A percentile compares a stretch with the other conserved stretches of the same genome.
These are phyloP conservation scores for Wolfiporia cocos DNA, from an alignment of 1,284 basidiomycete genomes.

Conservation along the genomic window DNA sequence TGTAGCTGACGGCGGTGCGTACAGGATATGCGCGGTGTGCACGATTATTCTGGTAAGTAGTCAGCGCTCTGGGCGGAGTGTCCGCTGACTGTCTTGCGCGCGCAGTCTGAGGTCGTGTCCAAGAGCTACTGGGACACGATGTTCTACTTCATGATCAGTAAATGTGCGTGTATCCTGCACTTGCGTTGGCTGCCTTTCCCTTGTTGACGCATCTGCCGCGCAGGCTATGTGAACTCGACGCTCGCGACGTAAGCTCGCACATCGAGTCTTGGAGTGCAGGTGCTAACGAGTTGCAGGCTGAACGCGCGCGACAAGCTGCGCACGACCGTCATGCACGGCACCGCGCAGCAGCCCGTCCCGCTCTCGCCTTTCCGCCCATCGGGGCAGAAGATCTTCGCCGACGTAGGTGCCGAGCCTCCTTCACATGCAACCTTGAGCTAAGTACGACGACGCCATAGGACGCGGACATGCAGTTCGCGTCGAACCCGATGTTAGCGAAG, in stretches of 20 bases:
- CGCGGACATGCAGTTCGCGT: too few relatives aligned
- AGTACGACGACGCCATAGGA: too few relatives aligned
- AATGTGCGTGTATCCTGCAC: slow-evolving; percentile 1
- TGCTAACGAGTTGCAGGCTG: neutral
- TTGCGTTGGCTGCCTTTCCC: neutral
- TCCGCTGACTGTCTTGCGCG: neutral
- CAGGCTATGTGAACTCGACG: slow-evolving; percentile 7
- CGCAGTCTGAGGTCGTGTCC: slow-evolving; percentile 2
- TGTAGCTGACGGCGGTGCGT: too few relatives aligned
- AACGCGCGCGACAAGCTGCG: slow-evolving; percentile 6
- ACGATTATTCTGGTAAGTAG: slow-evolving; percentile 6
- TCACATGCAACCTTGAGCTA: too few relatives aligned
- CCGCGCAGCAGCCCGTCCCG: too few relatives aligned
- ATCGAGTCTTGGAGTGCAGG: too few relatives aligned
- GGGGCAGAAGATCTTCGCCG: too few relatives aligned
- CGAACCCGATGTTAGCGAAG: too few relatives aligned
- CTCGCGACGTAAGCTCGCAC: slow-evolving; percentile 3
- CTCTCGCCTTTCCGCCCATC: too few relatives aligned
- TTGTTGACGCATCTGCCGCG: neutral
- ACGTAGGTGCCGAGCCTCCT: too few relatives aligned
- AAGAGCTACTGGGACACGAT: slow-evolving; percentile 5
- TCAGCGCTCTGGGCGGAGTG: neutral
- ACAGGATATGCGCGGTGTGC: slow-evolving; percentile 4
- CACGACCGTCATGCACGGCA: too few relatives aligned
- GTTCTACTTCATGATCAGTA: slow-evolving; percentile 7